A percentile compares a stretch with the other conserved stretches of the same genome.
Conservation (phyloP, 306 rosid genomes). For the Mimosa bimucronata region DNA sequence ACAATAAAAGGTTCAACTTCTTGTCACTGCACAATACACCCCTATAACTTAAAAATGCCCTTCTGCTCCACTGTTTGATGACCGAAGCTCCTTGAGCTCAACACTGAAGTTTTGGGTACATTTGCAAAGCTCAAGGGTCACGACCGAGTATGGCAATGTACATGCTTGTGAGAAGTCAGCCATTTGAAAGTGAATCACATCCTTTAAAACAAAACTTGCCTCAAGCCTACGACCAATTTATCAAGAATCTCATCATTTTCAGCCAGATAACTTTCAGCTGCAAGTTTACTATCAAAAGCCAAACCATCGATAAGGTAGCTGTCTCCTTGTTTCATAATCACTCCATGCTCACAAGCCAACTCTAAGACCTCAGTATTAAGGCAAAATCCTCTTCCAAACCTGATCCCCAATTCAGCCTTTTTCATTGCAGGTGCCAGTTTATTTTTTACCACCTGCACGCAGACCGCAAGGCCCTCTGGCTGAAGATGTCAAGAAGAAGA, state of each 20-base stretch:
- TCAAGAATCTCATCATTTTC: slow-evolving; percentile 48
- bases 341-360: slow-evolving; percentile 75
- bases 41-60: slow-evolving; percentile 19
- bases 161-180: slow-evolving; percentile 19
- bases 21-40: not conserved
- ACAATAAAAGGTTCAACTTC: not conserved
- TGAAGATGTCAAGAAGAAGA: slow-evolving; percentile 37
- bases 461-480: slow-evolving; percentile 65
- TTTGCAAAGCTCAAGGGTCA: slow-evolving; percentile 23
- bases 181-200: slow-evolving; percentile 7
- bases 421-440: slow-evolving; percentile 74
- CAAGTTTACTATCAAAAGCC: slow-evolving; percentile 49
- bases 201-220: slow-evolving; percentile 51
- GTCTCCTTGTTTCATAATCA: slow-evolving; percentile 56
- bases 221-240: slow-evolving; percentile 55
- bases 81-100: slow-evolving; percentile 18
- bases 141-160: slow-evolving; percentile 3
- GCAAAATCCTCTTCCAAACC: slow-evolving; percentile 77
- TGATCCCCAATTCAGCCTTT: slow-evolving; percentile 67
- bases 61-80: slow-evolving; percentile 12
- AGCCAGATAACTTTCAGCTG: slow-evolving; percentile 56
- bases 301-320: slow-evolving; percentile 59
- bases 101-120: not conserved
- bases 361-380: slow-evolving; percentile 71
- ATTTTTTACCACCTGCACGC: slow-evolving; percentile 74